Base-by-base conservation (phyloP, 1,284 basidiomycete genomes). In the Naganishia albida region DNA sequence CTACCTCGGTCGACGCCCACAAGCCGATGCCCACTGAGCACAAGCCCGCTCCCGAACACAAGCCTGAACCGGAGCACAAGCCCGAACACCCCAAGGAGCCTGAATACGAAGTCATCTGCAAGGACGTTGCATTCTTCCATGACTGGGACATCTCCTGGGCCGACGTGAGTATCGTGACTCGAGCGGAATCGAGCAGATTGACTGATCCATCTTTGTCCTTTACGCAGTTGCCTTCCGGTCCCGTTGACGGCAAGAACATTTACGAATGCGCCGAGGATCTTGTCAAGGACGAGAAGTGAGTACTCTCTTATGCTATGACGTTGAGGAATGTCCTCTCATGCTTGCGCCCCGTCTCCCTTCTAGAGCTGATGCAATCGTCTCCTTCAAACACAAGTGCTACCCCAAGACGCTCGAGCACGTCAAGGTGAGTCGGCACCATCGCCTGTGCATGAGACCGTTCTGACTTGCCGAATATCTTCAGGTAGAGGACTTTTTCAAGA, bases 41-140 rank as follows among this genome's bases (percentile, higher is more conserved):
- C 3, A 48, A 20, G 15, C 20, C 46, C n/a, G 20, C n/a, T 20
- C 20, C 46, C 12, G 20, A 20, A 48, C n/a, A 25, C 20, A 20
- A 25, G 46, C 13, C 7, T 25, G 20, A 12, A 26, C 46, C 20
- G n/a, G 25, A 20, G 49, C 15, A 43, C 42, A 15, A 43, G 42
- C 42, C 13, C n/a, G n/a, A n/a, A n/a, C n/a, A n/a, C 16, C 16
- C 39, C 39, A 40, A 40, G 16, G 53, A 40, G 42, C 39, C 20
- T 40, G 53, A 43, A 25, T n/a, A n/a, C n/a, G n/a, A n/a, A n/a
- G n/a, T n/a, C 3, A 40, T 44, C 12, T 50, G 46, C 56, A 49
- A 49, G 34, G 25, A 60, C 20, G 48, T 60, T 15, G 46, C 56
- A 23, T 60, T 60, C 34, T 60, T 60, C 56, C 56, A 60, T 28